These are phyloP conservation scores for Phytophthora fragariae DNA, from an alignment of 352 stramenopile genomes.

Conservation along the genomic window DNA sequence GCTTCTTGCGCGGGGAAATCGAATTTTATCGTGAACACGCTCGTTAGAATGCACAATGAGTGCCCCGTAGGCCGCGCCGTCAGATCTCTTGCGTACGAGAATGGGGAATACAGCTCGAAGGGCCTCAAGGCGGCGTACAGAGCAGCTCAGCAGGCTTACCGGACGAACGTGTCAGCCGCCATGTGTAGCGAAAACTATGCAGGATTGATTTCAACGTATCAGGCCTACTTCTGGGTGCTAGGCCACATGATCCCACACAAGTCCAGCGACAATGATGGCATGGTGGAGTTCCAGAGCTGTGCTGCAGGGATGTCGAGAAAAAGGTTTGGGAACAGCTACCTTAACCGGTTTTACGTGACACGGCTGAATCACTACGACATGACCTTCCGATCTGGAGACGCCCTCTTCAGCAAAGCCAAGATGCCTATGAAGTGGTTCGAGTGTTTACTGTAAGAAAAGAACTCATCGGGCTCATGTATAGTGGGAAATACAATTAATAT, in stretches of 20 bases:
- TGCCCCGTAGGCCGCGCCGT: background rate
- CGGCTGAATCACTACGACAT: conserved; percentile 56
- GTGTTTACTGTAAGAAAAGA: conserved; percentile 33
- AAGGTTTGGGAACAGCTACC: conserved; percentile 43
- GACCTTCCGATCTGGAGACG: conserved; percentile 52
- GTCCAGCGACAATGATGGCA: conserved; percentile 37
- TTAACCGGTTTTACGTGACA: conserved; percentile 46
- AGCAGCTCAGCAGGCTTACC: background rate
- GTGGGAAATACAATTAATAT: background rate
- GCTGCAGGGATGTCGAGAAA: conserved; percentile 22
- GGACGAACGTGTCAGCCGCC: conserved; percentile 3
- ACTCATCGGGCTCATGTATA: too few relatives aligned
- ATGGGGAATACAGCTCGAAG: background rate
- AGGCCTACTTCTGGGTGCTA: conserved; percentile 5
- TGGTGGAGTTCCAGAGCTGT: conserved; percentile 57
- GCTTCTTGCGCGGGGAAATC: background rate
- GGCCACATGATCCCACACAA: conserved; percentile 34
- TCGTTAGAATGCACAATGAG: background rate
- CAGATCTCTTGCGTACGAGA: background rate
- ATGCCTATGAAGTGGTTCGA: conserved; percentile 65
- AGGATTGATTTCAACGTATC: conserved; percentile 40
- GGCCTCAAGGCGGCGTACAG: background rate
- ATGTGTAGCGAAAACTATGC: conserved; percentile 34
- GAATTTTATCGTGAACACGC: background rate
- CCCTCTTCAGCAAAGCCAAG: conserved; percentile 37